These are phyloP conservation scores for Hyphopichia fennica DNA, from an alignment of 1,139 yeast genomes.

Conservation along the genomic window DNA sequence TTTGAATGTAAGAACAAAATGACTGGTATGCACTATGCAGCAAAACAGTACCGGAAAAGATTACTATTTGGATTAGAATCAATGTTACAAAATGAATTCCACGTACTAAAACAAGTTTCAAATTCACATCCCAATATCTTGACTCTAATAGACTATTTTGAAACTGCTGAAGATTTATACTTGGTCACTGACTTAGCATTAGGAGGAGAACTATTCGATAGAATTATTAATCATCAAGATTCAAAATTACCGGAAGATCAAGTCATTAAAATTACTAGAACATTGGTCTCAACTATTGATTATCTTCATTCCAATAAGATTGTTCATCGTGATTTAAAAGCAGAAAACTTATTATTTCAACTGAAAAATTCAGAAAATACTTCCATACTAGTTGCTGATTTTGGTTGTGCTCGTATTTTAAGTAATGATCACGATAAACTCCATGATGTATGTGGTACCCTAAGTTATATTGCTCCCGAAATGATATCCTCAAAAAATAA, in stretches of 20 bases:
- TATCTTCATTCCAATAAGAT: conserved; percentile 32
- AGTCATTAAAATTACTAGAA: conserved; percentile 41
- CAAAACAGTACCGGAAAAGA: conserved; percentile 34
- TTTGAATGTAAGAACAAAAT: conserved; percentile 36
- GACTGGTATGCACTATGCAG: conserved; percentile 39
- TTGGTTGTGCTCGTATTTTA: conserved; percentile 55
- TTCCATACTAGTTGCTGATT: conserved; percentile 67
- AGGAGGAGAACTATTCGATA: conserved; percentile 70
- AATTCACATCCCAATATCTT: conserved; percentile 50
- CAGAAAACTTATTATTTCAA: conserved; percentile 40
- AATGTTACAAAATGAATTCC: conserved; percentile 54
- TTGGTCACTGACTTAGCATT: conserved; percentile 66
- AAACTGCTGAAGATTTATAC: conserved; percentile 58
- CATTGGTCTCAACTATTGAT: conserved; percentile 28
- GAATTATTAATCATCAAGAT: conserved; percentile 44
- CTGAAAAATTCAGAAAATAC: conserved; percentile 19
- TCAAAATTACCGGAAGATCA: conserved; percentile 41
- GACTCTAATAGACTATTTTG: conserved; percentile 68
- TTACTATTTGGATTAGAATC: conserved; percentile 35
- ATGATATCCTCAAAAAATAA: conserved; percentile 38
- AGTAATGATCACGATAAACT: conserved; percentile 22
- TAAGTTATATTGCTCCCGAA: conserved; percentile 78
- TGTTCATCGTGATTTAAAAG: conserved; percentile 46
- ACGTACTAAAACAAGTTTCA: conserved; percentile 50
- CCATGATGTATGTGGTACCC: conserved; percentile 55